Conservation (phyloP, 148 eudicot species). For the Drosera capensis region DNA sequence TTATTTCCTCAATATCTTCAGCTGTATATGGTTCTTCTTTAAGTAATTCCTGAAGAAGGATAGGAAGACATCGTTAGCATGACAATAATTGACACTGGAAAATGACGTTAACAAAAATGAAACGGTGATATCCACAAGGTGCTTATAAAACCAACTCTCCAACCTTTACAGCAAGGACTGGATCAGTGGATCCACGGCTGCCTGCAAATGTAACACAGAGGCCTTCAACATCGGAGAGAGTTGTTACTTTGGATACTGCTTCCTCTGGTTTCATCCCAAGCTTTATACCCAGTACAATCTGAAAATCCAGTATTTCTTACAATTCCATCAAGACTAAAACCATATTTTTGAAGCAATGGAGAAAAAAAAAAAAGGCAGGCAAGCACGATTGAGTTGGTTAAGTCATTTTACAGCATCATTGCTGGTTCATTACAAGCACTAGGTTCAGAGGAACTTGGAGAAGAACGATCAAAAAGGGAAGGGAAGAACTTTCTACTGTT, state of each 20-base stretch:
- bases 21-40: slow-evolving; percentile 72
- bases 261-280: slow-evolving; percentile 81
- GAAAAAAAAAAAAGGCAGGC: no score
- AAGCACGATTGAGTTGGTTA: no score
- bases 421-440: no score
- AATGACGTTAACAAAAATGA: slow-evolving; percentile 2
- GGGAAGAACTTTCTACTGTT: no score
- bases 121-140: no score
- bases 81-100: slow-evolving; percentile 1
- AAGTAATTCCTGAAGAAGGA: slow-evolving; percentile 42
- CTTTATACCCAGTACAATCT: slow-evolving; percentile 80
- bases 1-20: slow-evolving; percentile 58
- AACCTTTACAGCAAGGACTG: slow-evolving; percentile 88
- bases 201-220: slow-evolving; percentile 67
- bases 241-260: slow-evolving; percentile 52
- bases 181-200: slow-evolving; percentile 63
- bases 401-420: no score
- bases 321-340: neutral
- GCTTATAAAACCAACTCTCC: no score
- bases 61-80: neutral
- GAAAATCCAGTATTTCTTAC: slow-evolving; percentile 9
- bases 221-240: slow-evolving; percentile 97
- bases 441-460: no score
- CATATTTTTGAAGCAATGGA: no score
- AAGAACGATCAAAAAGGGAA: no score